Conservation (phyloP, 768 basidiomycete species). For the Lactarius psammicola region DNA sequence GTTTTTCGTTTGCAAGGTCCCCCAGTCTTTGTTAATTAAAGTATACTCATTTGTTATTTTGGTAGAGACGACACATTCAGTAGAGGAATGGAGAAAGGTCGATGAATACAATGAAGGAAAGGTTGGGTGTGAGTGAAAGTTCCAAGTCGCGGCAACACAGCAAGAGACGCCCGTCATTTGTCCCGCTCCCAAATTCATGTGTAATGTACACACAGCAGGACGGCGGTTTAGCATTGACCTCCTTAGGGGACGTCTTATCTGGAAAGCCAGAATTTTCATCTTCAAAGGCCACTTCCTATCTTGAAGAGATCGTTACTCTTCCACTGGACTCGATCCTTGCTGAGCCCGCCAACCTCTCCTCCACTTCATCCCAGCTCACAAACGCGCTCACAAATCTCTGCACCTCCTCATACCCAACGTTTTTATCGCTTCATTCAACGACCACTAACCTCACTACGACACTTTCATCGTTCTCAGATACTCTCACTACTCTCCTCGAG, state of each 20-base stretch:
- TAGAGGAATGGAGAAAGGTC: too few species aligned
- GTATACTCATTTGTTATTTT: too few species aligned
- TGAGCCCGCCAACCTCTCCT: constrained; percentile 74
- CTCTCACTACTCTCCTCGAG: constrained; percentile 65
- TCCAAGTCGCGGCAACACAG: too few species aligned
- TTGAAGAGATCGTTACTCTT: constrained; percentile 62
- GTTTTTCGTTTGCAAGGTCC: too few species aligned
- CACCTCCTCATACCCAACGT: constrained; percentile 87
- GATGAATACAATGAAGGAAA: too few species aligned
- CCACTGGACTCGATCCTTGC: constrained; percentile 65
- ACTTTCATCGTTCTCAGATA: constrained; percentile 69
- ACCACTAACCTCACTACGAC: constrained; percentile 72
- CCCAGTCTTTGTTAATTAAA: too few species aligned
- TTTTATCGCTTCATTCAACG: constrained; percentile 81
- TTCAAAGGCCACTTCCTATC: constrained; percentile 46
- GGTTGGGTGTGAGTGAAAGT: too few species aligned
- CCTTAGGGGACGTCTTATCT: constrained; percentile 14
- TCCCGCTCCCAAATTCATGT: too few species aligned
- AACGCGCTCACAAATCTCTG: constrained; percentile 88
- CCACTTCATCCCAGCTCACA: constrained; percentile 83
- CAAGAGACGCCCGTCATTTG: too few species aligned
- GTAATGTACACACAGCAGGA: constrained; percentile 1
- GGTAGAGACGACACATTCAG: too few species aligned
- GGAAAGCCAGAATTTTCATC: constrained; percentile 26
- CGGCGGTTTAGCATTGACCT: background rate